Evolutionary conservation across 2,329 filamentous ascomycete species (phyloP).

Genomic region (Cercospora sp.): DNA sequence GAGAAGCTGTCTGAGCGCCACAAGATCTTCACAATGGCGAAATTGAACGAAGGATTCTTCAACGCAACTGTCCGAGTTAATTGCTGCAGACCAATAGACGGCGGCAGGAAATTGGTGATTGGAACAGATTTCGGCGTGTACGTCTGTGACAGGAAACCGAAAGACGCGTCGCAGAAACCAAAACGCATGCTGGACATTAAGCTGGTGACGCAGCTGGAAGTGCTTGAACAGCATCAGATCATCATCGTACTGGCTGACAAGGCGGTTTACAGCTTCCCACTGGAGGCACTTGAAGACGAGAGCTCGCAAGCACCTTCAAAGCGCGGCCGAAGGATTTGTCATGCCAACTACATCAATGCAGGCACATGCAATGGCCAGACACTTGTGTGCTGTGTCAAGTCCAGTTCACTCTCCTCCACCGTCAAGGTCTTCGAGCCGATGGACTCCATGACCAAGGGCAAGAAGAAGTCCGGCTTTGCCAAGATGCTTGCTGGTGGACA

Average conservation of each 20-base stretch:
- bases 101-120: conserved; percentile 89
- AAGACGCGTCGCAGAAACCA: conserved; percentile 71
- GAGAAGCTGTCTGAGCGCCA: conserved; percentile 75
- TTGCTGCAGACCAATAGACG: conserved; percentile 91
- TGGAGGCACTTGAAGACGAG: conserved; percentile 85
- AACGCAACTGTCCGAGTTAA: conserved; percentile 87
- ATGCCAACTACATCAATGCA: conserved; percentile 98
- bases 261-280: conserved; percentile 83
- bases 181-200: conserved; percentile 81
- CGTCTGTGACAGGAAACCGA: conserved; percentile 84
- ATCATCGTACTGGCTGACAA: conserved; percentile 91
- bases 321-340: conserved; percentile 92
- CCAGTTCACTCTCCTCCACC: conserved; percentile 85
- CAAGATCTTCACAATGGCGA: conserved; percentile 68
- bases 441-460: conserved; percentile 76
- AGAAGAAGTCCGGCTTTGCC: conserved; percentile 91
- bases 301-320: conserved; percentile 71
- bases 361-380: conserved; percentile 93
- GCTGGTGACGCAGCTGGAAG: conserved; percentile 91
- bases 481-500: conserved; percentile 95
- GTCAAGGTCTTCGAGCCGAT: conserved; percentile 99
- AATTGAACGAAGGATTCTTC: conserved; percentile 84
- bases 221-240: conserved; percentile 91
- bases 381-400: conserved; percentile 95
- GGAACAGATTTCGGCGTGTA: conserved; percentile 95